Base-by-base conservation (phyloP, 305 asterid genomes). In the Solanum hybrid region DNA sequence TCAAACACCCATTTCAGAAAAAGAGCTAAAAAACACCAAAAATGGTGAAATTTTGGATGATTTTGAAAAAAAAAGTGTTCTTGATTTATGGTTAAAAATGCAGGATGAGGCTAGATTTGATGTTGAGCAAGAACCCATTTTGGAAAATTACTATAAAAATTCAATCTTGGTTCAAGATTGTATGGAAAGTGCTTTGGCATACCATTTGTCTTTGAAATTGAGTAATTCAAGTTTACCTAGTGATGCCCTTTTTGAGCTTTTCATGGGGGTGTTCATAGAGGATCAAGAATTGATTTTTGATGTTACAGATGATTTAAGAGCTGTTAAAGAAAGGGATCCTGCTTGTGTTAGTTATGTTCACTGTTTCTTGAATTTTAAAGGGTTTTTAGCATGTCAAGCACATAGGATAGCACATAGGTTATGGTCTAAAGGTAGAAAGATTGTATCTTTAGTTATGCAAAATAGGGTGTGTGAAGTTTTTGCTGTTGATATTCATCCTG, bases 401-500 rank as follows among this genome's bases (percentile, higher is more conserved):
- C 98, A 96, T 75, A 92, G 99, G 84, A 90, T 96, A 31, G 98
- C 95, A 1, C 96, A 96, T 87, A 92, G 92, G 45, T 77, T 96
- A 1, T 95, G 99, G 99, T 91, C 92, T 13, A 91, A 91, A 1
- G 95, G 95, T 96, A 34, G n/a, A n/a, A n/a, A n/a, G n/a, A n/a
- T n/a, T n/a, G n/a, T n/a, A n/a, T n/a, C n/a, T n/a, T n/a, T n/a
- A n/a, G n/a, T n/a, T n/a, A n/a, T n/a, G n/a, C 98, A 95, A 82
- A 95, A 88, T 36, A 91, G 98, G 79, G 97, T 94, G 0, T 95
- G 98, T 6, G 98, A 95, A 87, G 95, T 95, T 4, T 96, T 95
- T 77, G 94, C 98, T 1, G 97, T 95, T 82, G 99, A 96, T 76
- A 96, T 96, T 31, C 99, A 96, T 66, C 99, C 99, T 0, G 99